These are phyloP conservation scores for Trifolium subterraneum DNA, from an alignment of 306 rosid genomes.

Conservation along the genomic window DNA sequence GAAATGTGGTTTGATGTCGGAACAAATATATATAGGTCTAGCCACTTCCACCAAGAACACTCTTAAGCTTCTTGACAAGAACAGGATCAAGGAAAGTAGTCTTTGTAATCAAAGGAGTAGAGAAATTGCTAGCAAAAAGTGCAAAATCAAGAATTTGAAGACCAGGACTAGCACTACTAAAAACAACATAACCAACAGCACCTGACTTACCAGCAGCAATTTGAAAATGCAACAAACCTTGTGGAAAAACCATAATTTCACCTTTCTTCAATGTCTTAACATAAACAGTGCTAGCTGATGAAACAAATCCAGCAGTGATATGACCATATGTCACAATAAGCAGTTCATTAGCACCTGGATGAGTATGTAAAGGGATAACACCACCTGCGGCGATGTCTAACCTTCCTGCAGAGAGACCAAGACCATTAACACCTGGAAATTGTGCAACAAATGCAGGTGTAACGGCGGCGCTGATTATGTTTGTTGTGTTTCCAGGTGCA, in stretches of 20 bases:
- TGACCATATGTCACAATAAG: conserved; percentile 57
- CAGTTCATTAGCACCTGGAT: conserved; percentile 73
- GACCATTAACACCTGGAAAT: conserved; percentile 75
- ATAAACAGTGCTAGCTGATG: conserved; percentile 65
- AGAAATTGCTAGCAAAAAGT: conserved; percentile 63
- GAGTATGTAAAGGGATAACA: conserved; percentile 88
- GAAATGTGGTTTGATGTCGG: not conserved
- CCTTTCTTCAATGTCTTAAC: conserved; percentile 64
- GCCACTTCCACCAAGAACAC: conserved; percentile 75
- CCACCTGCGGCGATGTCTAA: conserved; percentile 71
- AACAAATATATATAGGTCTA: not conserved
- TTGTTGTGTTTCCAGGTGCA: conserved; percentile 58
- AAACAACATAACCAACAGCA: conserved; percentile 54
- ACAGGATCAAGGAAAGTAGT: conserved; percentile 77
- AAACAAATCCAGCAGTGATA: conserved; percentile 66
- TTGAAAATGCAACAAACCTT: conserved; percentile 83
- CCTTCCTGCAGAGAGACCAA: conserved; percentile 67
- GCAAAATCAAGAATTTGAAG: conserved; percentile 84
- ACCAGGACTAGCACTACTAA: conserved; percentile 81
- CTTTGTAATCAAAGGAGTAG: conserved; percentile 54
- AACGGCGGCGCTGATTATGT: conserved; percentile 72
- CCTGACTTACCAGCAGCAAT: conserved; percentile 47
- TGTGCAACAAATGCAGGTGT: conserved; percentile 81
- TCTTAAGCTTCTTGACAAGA: conserved; percentile 75
- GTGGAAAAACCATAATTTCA: conserved; percentile 76